These are phyloP conservation scores for Jatropha curcas DNA, from an alignment of 345 rosid genomes.

Conservation along the genomic window DNA sequence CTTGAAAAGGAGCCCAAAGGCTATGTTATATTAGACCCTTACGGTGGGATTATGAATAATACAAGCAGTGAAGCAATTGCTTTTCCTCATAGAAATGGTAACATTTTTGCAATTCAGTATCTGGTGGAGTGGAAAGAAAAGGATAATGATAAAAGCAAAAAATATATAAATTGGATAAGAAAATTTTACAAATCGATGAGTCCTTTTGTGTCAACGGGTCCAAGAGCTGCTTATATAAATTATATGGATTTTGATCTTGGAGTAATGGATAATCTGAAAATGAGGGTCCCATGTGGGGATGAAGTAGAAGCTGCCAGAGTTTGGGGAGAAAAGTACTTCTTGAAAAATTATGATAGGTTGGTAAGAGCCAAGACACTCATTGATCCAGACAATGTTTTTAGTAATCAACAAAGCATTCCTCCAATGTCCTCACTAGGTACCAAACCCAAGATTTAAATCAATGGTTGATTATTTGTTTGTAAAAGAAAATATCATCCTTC, in stretches of 20 bases:
- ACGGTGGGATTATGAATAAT: slow-evolving; percentile 26
- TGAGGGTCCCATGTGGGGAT: not conserved
- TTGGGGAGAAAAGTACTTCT: slow-evolving; percentile 36
- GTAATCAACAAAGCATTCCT: slow-evolving; percentile 31
- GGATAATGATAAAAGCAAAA: slow-evolving; percentile 10
- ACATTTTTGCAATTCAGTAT: slow-evolving; percentile 26
- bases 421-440: slow-evolving; percentile 5
- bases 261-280: not conserved
- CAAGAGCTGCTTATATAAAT: slow-evolving; percentile 33
- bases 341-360: slow-evolving; percentile 32
- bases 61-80: slow-evolving; percentile 29
- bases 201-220: slow-evolving; percentile 29
- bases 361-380: slow-evolving; percentile 25
- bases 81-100: slow-evolving; percentile 32
- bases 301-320: slow-evolving; percentile 23
- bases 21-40: slow-evolving; percentile 30
- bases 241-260: slow-evolving; percentile 34
- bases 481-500: too few relatives aligned
- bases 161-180: slow-evolving; percentile 24
- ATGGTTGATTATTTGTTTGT: too few relatives aligned
- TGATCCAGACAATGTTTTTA: slow-evolving; percentile 29
- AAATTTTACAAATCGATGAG: slow-evolving; percentile 26
- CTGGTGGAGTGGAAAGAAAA: slow-evolving; percentile 31
- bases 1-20: slow-evolving; percentile 32
- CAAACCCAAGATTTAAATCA: slow-evolving; percentile 1